These are phyloP conservation scores for Russula olivacea DNA, from an alignment of 768 basidiomycete species.

Conservation along the genomic window DNA sequence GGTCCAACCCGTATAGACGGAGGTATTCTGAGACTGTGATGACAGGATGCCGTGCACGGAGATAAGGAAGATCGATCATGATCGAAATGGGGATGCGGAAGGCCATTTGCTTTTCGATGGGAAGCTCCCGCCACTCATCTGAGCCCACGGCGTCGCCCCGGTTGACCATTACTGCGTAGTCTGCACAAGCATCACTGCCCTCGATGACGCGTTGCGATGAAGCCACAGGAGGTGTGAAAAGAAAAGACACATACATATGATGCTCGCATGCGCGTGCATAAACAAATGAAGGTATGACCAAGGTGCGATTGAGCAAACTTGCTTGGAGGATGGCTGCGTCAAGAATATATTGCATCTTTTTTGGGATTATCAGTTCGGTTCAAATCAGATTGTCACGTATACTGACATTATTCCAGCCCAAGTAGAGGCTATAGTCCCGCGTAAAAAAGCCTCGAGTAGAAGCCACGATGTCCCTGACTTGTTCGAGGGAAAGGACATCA, in stretches of 20 bases:
- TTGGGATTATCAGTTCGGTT: background rate
- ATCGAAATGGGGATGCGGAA: slow-evolving; percentile 35
- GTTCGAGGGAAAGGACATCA: slow-evolving; percentile 30
- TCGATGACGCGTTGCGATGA: background rate
- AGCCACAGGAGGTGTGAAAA: slow-evolving; percentile 1
- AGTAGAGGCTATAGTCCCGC: slow-evolving; percentile 34
- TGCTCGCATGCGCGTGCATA: slow-evolving; percentile 45
- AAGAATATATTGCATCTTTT: slow-evolving; percentile 44
- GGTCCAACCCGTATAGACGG: slow-evolving; percentile 35
- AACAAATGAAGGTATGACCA: slow-evolving; percentile 41
- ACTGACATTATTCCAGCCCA: slow-evolving; percentile 47
- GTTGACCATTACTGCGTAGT: slow-evolving; percentile 40
- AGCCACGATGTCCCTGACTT: slow-evolving; percentile 23
- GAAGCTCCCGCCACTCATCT: slow-evolving; percentile 38
- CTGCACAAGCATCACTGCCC: slow-evolving; percentile 34
- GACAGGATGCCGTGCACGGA: slow-evolving; percentile 36
- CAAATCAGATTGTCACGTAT: background rate
- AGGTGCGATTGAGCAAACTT: slow-evolving; percentile 38
- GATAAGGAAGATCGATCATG: slow-evolving; percentile 40
- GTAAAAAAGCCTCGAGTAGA: no score
- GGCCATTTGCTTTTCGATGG: slow-evolving; percentile 34
- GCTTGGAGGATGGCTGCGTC: slow-evolving; percentile 41
- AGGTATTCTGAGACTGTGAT: slow-evolving; percentile 40
- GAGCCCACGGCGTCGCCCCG: slow-evolving; percentile 38
- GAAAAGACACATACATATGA: slow-evolving; percentile 30